Evolutionary conservation across 768 basidiomycete species (phyloP), one percentile per base, ranked within the genome.

Genomic region (Pleurotus sapidus): DNA sequence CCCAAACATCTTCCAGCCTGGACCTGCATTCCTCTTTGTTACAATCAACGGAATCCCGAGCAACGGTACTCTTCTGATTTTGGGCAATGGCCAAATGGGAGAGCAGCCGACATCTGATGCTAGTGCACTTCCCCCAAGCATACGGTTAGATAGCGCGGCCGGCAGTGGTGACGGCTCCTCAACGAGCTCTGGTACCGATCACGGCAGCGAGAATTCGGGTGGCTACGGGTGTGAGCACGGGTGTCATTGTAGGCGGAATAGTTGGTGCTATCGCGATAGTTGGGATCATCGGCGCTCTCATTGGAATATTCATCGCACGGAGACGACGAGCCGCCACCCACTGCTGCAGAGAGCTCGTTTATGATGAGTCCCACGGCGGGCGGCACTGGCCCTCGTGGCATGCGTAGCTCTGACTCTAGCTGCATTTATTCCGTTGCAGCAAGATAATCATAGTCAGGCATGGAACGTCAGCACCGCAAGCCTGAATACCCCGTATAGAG

Each of bases 1-100:
- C 71, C 76, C 95, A 8, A 89, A 91, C 67, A 63, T 98, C 64
- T 82, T 97, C 76, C 87, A 89, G 64, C 95, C 96, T 4, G 95
- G 95, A 4, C 95, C 95, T 6, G 89, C 83, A 0, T 76, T 95
- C 61, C 59, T 95, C 59, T 97, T 84, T 65, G 89, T 95, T 58
- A 88, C 85, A 37, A 81, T 98, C 60, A 79, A 88, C 60, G 94
- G 93, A 40, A 83, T 97, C 11, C 95, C 95, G 2, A 88, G 86
- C 53, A 87, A 86, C 59, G 95, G 89, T 2, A 82, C 84, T 9
- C 82, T 80, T 69, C 79, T 95, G 55, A 91, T 84, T 57, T 78
- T 94, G 23, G 95, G 95, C 3, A 86, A 76, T 56, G 95, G 95
- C 1, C 68, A 83, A 55, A 77, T 96, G n/a, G 91, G 84, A 49